Percentiles rank a stretch among this genome's conserved stretches.
phyloP scores from a whole-genome alignment of 768 basidiomycete species.

The Tulasnella sp. region DNA sequence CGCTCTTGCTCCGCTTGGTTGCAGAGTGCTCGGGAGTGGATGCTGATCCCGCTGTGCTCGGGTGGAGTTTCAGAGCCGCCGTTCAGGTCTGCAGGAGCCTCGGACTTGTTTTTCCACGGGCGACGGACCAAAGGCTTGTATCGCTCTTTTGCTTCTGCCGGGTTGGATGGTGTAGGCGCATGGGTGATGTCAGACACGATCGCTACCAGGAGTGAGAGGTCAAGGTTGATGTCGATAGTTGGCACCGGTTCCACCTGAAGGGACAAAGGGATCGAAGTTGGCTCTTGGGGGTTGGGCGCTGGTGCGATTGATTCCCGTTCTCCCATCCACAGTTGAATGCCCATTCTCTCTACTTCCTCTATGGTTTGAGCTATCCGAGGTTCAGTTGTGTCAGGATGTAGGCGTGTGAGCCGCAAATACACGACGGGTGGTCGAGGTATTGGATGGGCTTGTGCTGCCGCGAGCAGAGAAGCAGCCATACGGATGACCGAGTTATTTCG shows the following conservation, averaged over 20 bases:
- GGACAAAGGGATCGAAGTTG: not conserved
- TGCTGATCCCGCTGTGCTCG: slow-evolving; percentile 32
- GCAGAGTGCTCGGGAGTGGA: slow-evolving; percentile 66
- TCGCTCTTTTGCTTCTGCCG: slow-evolving; percentile 57
- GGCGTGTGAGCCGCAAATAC: slow-evolving; percentile 67
- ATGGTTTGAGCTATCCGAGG: slow-evolving; percentile 63
- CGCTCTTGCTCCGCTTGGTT: slow-evolving; percentile 75
- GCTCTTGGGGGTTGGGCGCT: slow-evolving; percentile 18
- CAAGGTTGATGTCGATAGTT: slow-evolving; percentile 66
- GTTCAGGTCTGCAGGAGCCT: not conserved
- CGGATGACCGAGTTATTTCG: slow-evolving; percentile 59
- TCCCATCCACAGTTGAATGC: slow-evolving; percentile 64
- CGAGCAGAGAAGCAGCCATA: slow-evolving; percentile 64
- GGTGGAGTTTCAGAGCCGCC: not conserved
- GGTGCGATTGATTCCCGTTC: slow-evolving; percentile 39
- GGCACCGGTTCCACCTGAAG: slow-evolving; percentile 41
- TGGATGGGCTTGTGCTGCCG: slow-evolving; percentile 59
- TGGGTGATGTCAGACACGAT: slow-evolving; percentile 81
- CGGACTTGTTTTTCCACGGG: slow-evolving; percentile 51
- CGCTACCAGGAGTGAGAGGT: slow-evolving; percentile 80
- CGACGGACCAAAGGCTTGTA: slow-evolving; percentile 56
- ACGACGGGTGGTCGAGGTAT: slow-evolving; percentile 41
- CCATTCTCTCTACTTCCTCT: slow-evolving; percentile 54
- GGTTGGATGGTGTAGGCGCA: slow-evolving; percentile 54
- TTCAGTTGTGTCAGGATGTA: slow-evolving; percentile 41